Percentiles rank a stretch among this genome's conserved stretches.
Evolutionary conservation across 176 grass and related monocot genomes (phyloP).

Genomic region (Pontederia paniculata): DNA sequence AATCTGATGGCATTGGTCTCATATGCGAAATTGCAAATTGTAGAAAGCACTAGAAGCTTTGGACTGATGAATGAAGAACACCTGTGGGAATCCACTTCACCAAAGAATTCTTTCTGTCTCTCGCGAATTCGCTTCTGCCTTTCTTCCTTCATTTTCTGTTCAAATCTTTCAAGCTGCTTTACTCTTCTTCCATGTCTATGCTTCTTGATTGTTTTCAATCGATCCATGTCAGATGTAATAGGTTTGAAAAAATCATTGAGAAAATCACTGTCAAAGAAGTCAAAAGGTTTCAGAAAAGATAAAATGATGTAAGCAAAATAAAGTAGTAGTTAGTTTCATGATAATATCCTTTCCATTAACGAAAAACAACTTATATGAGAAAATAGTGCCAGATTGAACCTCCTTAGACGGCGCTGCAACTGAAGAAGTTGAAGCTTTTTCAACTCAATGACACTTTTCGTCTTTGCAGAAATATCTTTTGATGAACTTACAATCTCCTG

Average conservation of each 20-base stretch:
- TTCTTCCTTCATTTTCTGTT: constrained; percentile 99
- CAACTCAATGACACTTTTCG: constrained; percentile 93
- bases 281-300: constrained; percentile 18
- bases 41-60: too few species aligned
- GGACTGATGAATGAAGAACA: constrained; percentile 6
- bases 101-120: constrained; percentile 97
- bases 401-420: constrained; percentile 73
- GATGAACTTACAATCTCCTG: constrained; percentile 92
- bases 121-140: constrained; percentile 95
- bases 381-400: constrained; percentile 24
- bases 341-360: neutral
- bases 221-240: constrained; percentile 55
- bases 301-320: neutral
- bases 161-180: constrained; percentile 97
- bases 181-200: constrained; percentile 75
- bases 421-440: constrained; percentile 99
- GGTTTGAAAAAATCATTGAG: constrained; percentile 91
- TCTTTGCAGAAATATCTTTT: constrained; percentile 83
- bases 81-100: constrained; percentile 89
- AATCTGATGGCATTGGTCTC: too few species aligned
- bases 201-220: constrained; percentile 83
- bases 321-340: neutral
- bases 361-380: neutral
- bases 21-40: too few species aligned
- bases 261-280: constrained; percentile 68